Base-by-base conservation (phyloP, 2,329 filamentous ascomycete species). In the Ascochyta clinopodiicola region DNA sequence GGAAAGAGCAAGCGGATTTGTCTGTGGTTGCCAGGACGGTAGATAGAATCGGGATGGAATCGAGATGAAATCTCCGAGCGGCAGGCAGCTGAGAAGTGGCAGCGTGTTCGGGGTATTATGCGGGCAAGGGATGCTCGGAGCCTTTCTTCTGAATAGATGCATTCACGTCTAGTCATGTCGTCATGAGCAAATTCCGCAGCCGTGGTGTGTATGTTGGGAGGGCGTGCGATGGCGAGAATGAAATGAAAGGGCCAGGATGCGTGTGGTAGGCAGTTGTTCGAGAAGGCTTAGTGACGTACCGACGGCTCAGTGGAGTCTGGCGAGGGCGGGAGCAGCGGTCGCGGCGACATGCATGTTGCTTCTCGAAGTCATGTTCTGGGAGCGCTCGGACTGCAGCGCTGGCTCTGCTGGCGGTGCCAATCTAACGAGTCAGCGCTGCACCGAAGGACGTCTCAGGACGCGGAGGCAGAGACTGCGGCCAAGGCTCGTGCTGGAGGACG, bases 361-460 rank as follows among this genome's bases (percentile, higher is more conserved):
- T 29, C 44, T 55, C 36, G 29, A 44, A 49, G 51, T 55, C 40
- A 42, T 39, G 36, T 45, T 42, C 24, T 42, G 8, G n/a, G 15
- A 24, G 46, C 42, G 52, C 52, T 50, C 36, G 45, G 52, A 46
- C 42, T 50, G 52, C 52, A 56, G 37, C 12, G 42, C 36, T 50
- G 52, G 52, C 52, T 21, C 8, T 56, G 45, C 52, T 50, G 46
- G 49, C 36, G 29, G 12, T 29, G 43, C 27, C 47, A 56, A 56
- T 56, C 52, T 56, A 51, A 56, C 52, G 52, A 56, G 52, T 56
- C 52, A 56, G 52, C 31, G 8, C 37, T 36, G 46, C 36, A 32
- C 46, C 52, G 25, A 37, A 50, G 42, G 31, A 24, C 37, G 52
- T 56, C 42, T 56, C 52, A 56, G 42, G 35, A 42, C 29, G 52